Base-by-base conservation (phyloP, 2,329 filamentous ascomycete species). In the Tolypocladium nubicola region DNA sequence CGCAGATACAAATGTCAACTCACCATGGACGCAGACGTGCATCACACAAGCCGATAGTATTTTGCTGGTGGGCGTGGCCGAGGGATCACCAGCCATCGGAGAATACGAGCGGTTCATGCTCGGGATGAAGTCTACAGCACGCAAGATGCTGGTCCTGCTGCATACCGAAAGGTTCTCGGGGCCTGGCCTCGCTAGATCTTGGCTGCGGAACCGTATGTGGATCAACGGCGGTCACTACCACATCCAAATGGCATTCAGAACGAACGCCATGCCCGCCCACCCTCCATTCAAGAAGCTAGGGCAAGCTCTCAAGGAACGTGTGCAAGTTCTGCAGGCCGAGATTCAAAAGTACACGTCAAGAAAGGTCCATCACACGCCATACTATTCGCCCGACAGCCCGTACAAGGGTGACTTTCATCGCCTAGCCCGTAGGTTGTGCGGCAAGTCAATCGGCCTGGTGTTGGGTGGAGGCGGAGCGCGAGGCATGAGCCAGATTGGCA, bases 181-280 rank as follows among this genome's bases (percentile, higher is more conserved):
- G 0, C 86, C 91, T 5, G 94, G 94, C 0, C 71, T 96, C 40
- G 97, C 94, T 0, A 80, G 94, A 55, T 84, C 88, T 38, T 99
- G 94, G 94, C 75, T 99, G 16, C 85, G 87, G 60, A 97, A 96
- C 66, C 87, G 94, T 1, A 86, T 96, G 60, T 99, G 94, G 94
- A 94, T 99, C 71, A 99, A 97, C 63, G 94, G 94, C 19, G 93
- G 93, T 6, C 95, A 99, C 69, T 94, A 96, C 67, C 94, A 99
- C 64, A 89, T 99, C 14, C 94, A 99, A 66, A 97, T 99, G 94
- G 81, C 88, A 0, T 93, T 94, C 70, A 84, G 87, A 43, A 80
- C 86, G 3, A 87, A 88, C 52, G 76, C 86, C 1, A 86, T 96
- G 62, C 89, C 91, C 3, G 83, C 88, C 0, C 87, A 91, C 65